Base-by-base conservation (phyloP, 1,139 yeast species). In the Magnusiomyces suaveolens region DNA sequence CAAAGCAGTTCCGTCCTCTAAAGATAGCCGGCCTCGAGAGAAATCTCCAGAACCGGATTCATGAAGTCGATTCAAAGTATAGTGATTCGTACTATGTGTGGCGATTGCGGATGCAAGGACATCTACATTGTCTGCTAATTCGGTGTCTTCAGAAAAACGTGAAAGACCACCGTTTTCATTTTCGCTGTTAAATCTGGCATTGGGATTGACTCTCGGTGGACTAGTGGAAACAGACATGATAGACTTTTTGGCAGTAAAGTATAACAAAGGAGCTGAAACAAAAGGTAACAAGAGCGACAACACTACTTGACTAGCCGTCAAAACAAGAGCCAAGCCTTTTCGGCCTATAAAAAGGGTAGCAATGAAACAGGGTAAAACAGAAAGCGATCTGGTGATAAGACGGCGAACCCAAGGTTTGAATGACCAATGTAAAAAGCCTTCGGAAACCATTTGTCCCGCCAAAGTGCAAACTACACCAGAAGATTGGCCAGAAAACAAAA, bases 381-480 rank as follows among this genome's bases (percentile, higher is more conserved):
- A 82, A 57, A 87, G 80, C 20, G 77, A 70, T 69, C 95, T 75
- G 0, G 95, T 87, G 21, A 81, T 75, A 2, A 87, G 65, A 62
- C 95, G 74, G 66, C 95, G 76, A 51, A 82, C 65, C 95, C 95
- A 87, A 3, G 95, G 95, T 61, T 72, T 75, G 50, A 84, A 66
- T 20, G 78, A 78, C 94, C 95, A 86, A 57, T 81, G 78, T 47
- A 87, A 76, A 65, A 85, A 88, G 1, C 95, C 95, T 67, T 87
- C 95, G 60, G 87, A 78, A 2, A 87, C 89, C 62, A 87, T 83
- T 66, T 87, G 95, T 8, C 95, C 95, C 0, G 94, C 87, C 69
- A 87, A 83, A 0, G 95, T 87, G 66, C 95, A 87, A 1, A 87
- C 92, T 56, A 87, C 82, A 50, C 94, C 94, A 0, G 95, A 90